phyloP scores from a whole-genome alignment of 2,329 filamentous ascomycete species.

The Sphaerulina musiva region DNA sequence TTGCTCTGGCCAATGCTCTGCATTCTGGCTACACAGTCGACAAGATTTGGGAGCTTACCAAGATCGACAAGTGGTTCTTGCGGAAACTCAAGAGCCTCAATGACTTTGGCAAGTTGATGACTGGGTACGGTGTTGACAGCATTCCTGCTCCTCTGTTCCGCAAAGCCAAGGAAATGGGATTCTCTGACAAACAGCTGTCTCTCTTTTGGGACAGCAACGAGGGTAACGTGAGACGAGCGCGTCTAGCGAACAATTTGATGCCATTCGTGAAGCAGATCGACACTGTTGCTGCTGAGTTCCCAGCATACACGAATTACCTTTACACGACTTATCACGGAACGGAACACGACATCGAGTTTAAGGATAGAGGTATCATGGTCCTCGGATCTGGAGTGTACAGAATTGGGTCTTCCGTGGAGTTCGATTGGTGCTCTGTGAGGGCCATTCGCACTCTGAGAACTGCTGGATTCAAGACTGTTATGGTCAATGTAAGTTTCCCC shows the following conservation, averaged over 20 bases:
- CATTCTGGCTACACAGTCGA: constrained; percentile 86
- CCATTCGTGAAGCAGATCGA: constrained; percentile 98
- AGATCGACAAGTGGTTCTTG: constrained; percentile 98
- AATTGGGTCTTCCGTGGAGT: constrained; percentile 95
- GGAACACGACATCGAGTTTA: constrained; percentile 74
- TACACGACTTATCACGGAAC: constrained; percentile 93
- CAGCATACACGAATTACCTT: constrained; percentile 88
- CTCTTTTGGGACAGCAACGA: constrained; percentile 95
- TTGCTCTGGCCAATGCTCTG: constrained; percentile 98
- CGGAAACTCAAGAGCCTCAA: constrained; percentile 83
- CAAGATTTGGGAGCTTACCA: constrained; percentile 96
- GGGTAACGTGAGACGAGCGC: constrained; percentile 73
- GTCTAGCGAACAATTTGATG: constrained; percentile 77
- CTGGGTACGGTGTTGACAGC: constrained; percentile 60
- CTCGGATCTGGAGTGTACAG: constrained; percentile 92
- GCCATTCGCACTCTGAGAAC: constrained; percentile 85
- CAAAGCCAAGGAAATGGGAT: constrained; percentile 87
- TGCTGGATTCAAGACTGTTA: constrained; percentile 72
- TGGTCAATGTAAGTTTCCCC: constrained; percentile 8
- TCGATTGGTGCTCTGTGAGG: constrained; percentile 97
- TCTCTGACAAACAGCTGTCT: constrained; percentile 87
- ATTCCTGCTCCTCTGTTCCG: constrained; percentile 61
- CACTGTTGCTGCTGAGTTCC: constrained; percentile 95
- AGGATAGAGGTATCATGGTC: constrained; percentile 92
- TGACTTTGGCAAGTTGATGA: constrained; percentile 78